phyloP scores from a whole-genome alignment of 2,329 filamentous ascomycete species.

The Penicillium sp. region DNA sequence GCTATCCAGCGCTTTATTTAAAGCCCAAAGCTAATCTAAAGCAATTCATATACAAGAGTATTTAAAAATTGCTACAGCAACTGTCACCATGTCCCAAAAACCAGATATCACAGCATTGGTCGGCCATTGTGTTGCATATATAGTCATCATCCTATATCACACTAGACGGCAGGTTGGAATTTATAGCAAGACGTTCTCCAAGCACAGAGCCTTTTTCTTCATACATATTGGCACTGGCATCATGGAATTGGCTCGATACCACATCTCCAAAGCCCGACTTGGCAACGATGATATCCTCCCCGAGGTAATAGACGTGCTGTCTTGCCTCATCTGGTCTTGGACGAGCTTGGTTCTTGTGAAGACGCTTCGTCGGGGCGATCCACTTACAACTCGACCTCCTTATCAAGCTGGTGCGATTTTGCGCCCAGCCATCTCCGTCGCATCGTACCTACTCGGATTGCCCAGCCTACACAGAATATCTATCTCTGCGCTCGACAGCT shows the following conservation, averaged over 20 bases:
- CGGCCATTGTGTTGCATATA: background rate
- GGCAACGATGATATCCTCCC: background rate
- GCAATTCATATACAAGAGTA: background rate
- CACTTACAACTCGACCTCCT: background rate
- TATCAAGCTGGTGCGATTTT: slow-evolving; percentile 1
- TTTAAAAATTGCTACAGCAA: background rate
- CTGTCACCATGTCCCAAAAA: background rate
- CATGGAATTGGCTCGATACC: background rate
- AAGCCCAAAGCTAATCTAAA: background rate
- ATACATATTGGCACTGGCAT: background rate
- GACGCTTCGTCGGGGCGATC: slow-evolving; percentile 3
- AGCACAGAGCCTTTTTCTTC: background rate
- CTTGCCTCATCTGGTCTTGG: slow-evolving; percentile 1
- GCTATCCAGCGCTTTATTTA: background rate
- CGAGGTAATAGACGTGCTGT: background rate
- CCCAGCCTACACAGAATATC: background rate
- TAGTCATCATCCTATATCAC: background rate
- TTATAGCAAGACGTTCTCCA: background rate
- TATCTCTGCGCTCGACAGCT: background rate
- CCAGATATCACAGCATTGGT: background rate
- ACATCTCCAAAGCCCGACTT: background rate
- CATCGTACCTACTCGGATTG: background rate
- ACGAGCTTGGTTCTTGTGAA: background rate
- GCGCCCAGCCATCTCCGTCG: background rate
- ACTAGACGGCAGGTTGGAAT: background rate